A percentile compares a stretch with the other conserved stretches of the same genome.
These are phyloP conservation scores for Cordyceps cateniannulata DNA, from an alignment of 2,329 filamentous ascomycete species.

Conservation along the genomic window DNA sequence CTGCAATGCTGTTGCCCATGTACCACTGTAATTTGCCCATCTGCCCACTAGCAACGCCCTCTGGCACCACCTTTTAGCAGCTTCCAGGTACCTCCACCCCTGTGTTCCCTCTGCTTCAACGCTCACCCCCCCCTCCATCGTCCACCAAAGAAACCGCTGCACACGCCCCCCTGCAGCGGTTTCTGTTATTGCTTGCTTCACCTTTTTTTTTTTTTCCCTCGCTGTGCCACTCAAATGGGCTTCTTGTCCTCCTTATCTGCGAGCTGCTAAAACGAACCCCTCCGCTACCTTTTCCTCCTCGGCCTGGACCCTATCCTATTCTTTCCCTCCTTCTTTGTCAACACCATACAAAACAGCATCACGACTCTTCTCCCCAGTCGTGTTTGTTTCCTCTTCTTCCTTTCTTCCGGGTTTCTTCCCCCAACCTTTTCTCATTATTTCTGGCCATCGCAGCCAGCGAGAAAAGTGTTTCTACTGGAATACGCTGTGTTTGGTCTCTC, in stretches of 20 bases:
- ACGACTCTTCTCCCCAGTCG: constrained; percentile 10
- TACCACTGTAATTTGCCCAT: constrained; percentile 11
- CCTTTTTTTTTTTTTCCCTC: background rate
- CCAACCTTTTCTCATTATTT: constrained; percentile 10
- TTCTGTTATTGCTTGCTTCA: constrained; percentile 4
- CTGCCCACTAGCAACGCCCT: background rate
- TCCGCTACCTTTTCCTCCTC: constrained; percentile 6
- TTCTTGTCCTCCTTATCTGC: constrained; percentile 8
- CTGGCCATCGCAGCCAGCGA: constrained; percentile 9
- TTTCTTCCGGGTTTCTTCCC: background rate
- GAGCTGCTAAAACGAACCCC: constrained; percentile 11
- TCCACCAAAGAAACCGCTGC: background rate
- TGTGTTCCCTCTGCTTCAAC: background rate
- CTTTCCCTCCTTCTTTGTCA: constrained; percentile 4
- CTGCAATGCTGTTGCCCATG: background rate
- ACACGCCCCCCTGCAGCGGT: background rate
- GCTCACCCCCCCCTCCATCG: background rate
- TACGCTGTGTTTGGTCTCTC: background rate
- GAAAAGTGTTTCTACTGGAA: constrained; percentile 8
- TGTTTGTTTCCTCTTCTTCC: background rate
- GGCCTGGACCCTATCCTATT: constrained; percentile 6
- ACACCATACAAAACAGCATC: constrained; percentile 9
- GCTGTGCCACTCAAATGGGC: background rate
- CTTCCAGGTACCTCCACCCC: background rate
- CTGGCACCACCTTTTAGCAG: too few relatives aligned